These are phyloP conservation scores for Macrocybe gigantea DNA, from an alignment of 768 basidiomycete species.

Conservation along the genomic window DNA sequence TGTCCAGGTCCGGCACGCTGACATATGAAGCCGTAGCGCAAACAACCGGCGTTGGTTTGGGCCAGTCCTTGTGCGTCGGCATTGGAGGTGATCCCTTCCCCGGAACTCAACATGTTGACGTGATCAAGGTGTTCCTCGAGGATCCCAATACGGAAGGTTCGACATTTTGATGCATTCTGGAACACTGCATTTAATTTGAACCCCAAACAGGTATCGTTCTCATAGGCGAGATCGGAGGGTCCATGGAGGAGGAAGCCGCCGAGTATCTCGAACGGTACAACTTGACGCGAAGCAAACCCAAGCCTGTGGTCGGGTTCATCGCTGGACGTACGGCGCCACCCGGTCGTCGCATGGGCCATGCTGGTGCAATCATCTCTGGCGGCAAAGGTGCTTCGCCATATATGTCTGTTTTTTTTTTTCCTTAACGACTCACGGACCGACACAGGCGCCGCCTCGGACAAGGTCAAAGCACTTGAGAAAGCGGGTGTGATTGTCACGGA, in stretches of 20 bases:
- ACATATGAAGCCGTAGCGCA: conserved; percentile 99
- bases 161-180: conserved; percentile 5
- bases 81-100: conserved; percentile 98
- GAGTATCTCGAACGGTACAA: conserved; percentile 93
- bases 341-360: conserved; percentile 96
- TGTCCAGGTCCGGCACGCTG: conserved; percentile 91
- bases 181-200: not conserved
- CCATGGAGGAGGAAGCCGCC: conserved; percentile 99
- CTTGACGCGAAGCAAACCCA: conserved; percentile 78
- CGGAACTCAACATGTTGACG: conserved; percentile 93
- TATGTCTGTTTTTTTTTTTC: not conserved
- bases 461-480: conserved; percentile 83
- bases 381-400: conserved; percentile 69
- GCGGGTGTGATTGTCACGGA: conserved; percentile 93
- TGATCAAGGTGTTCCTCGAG: conserved; percentile 92
- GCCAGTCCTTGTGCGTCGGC: conserved; percentile 93
- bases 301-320: conserved; percentile 97
- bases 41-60: conserved; percentile 92
- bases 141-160: conserved; percentile 90
- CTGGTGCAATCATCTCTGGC: conserved; percentile 96
- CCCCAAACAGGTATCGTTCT: conserved; percentile 75
- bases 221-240: conserved; percentile 98
- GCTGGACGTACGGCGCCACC: conserved; percentile 98
- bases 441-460: conserved; percentile 84
- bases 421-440: conserved; percentile 1